Evolutionary conservation across 2,329 filamentous ascomycete species (phyloP), one percentile per base, ranked within the genome.

Genomic region (Fusarium torreyae): DNA sequence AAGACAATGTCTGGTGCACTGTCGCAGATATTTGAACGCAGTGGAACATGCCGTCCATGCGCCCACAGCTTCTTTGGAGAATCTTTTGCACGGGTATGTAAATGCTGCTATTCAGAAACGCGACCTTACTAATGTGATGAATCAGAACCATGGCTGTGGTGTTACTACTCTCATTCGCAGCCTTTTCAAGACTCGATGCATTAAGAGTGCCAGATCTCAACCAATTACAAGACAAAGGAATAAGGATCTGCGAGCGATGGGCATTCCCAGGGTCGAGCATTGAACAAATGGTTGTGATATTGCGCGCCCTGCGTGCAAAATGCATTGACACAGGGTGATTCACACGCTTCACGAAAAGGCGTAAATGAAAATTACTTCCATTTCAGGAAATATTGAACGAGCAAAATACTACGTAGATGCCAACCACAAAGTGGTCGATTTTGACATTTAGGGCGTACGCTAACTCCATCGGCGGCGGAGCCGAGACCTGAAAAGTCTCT

Each of bases 271-370:
- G 63, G 0, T 71, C 69, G 0, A 71, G 69, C 6, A 71, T 71
- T 26, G 69, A 72, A 7, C 69, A 71, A 17, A 71, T 71, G 69
- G 62, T 71, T 18, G 66, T 64, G 8, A 71, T 72, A 24, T 24
- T 72, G 22, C 69, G 63, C 7, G 63, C 69, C 10, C 28, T 71
- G 7, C 39, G 69, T 22, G 69, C 66, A 4, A 71, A 72, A 42
- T 65, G 66, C 8, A 71, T 71, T 22, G 69, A 69, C 6, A 69
- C 67, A 3, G 67, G 63, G 0, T 66, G 24, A 67, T 24, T 31
- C 5, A 7, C 0, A 13, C 3, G 15, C 0, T 10, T 20, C 24
- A 22, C 4, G 4, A 3, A 10, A 36, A 2, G 31, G 15, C 2
- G 3, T 5, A 18, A 24, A 18, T 38, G 14, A 9, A 38, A 2